phyloP scores from a whole-genome alignment of 352 stramenopile genomes.

The Phytophthora megakarya region DNA sequence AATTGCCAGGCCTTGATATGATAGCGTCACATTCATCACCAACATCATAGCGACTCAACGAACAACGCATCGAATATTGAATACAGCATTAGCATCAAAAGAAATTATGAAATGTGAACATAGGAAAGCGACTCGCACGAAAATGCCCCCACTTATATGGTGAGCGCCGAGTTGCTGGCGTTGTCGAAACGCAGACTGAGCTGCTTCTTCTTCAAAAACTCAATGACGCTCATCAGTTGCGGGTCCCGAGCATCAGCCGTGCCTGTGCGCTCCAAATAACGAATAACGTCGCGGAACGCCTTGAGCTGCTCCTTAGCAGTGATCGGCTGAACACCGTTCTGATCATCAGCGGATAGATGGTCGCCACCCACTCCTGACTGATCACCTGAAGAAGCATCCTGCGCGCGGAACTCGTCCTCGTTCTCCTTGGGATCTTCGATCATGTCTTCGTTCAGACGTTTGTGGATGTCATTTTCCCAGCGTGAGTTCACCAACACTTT shows the following conservation, averaged over 20 bases:
- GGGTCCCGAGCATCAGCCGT: slow-evolving; percentile 66
- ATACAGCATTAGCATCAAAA: slow-evolving; percentile 14
- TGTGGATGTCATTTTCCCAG: slow-evolving; percentile 90
- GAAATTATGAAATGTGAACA: slow-evolving; percentile 14
- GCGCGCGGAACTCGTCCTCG: slow-evolving; percentile 81
- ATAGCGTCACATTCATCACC: background rate
- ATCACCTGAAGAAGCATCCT: slow-evolving; percentile 52
- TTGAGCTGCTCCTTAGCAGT: slow-evolving; percentile 85
- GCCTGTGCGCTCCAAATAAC: slow-evolving; percentile 80
- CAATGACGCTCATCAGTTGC: slow-evolving; percentile 78
- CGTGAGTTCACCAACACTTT: slow-evolving; percentile 89
- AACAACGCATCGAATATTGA: slow-evolving; percentile 6
- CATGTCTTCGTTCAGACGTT: slow-evolving; percentile 88
- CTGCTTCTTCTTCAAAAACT: slow-evolving; percentile 91
- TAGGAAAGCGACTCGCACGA: background rate
- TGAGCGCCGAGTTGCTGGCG: slow-evolving; percentile 80
- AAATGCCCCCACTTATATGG: slow-evolving; percentile 56
- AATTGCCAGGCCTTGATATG: slow-evolving; percentile 25
- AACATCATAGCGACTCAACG: background rate
- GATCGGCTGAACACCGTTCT: slow-evolving; percentile 44
- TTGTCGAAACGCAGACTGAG: slow-evolving; percentile 87
- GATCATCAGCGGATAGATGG: slow-evolving; percentile 46
- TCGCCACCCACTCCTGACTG: slow-evolving; percentile 12
- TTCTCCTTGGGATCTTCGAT: slow-evolving; percentile 85
- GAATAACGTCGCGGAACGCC: slow-evolving; percentile 86